Evolutionary conservation across 495 filamentous ascomycete species (phyloP), one percentile per base, ranked within the genome.

Genomic region (Tuber microsphaerosporum): DNA sequence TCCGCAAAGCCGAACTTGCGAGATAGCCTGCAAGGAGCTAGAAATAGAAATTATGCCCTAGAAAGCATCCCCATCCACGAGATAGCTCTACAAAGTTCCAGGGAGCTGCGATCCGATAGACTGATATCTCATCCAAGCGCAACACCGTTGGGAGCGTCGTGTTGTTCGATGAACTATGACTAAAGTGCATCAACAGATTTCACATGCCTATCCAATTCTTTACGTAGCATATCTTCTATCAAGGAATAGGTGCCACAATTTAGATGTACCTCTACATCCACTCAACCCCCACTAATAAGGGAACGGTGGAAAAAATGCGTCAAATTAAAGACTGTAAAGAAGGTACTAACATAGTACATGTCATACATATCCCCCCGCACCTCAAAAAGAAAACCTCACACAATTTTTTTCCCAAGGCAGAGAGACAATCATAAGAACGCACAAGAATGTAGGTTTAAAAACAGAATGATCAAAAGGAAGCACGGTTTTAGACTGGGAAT

Each of bases 311-410:
- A 65, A 34, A 65, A 65, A 65, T 6, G 26, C 56, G 56, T 65
- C 56, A 65, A 65, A 65, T 65, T 65, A 65, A 65, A 65, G 56
- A 65, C 56, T 65, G 56, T 65, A 65, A 65, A 65, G 56, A 65
- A 65, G 4, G 56, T 65, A 34, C 56, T 65, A 65, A 65, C 56
- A 65, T 34, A 65, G 56, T 65, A 65, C 56, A 65, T 65, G 56
- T 65, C 56, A 65, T 65, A 65, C 56, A 65, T 34, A 65, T 65
- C 56, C 56, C 56, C 56, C 56, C 56, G 56, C 56, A 65, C 56
- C 56, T 65, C 56, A 65, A 65, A 65, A 65, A 65, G 56, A 65
- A 65, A 65, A 65, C 56, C 26, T 65, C 56, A 65, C 56, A 65
- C 56, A 65, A 65, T 65, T 34, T 65, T 61, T 65, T 65, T 65